Evolutionary conservation across 768 basidiomycete species (phyloP), one percentile per base, ranked within the genome.

Genomic region (Calvatia gigantea): DNA sequence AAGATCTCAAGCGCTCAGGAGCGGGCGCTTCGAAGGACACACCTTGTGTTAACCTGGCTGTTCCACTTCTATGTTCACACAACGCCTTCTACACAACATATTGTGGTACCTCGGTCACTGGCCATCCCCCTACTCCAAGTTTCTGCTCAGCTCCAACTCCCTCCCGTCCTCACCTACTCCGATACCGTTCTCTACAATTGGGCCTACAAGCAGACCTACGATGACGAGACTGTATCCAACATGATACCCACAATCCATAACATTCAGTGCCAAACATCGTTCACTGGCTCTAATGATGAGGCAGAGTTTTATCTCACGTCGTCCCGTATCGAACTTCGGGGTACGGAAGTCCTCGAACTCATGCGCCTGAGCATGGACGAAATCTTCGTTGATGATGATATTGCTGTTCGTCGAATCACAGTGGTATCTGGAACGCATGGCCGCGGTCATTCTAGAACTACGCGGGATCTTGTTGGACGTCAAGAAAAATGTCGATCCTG

Each of bases 181-280:
- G 94, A 96, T 67, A 87, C 87, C 27, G 94, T 97, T 6, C 79
- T 97, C 25, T 97, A 94, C 72, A 96, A 96, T 67, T 91, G 88
- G 86, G 51, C 65, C 58, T 74, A 67, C 51, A 69, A 56, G 31
- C 71, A 76, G 63, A 55, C 76, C 52, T 29, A 67, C 60, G 57
- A 45, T 45, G 19, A 61, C 28, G 63, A 29, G 60, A 61, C 57
- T 67, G 70, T 56, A 17, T 35, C 37, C 11, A 47, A 57, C 61
- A 65, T 75, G 71, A 15, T 72, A 70, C 82, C 78, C 1, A 73
- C 79, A 28, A 69, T 81, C 4, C 71, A 84, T 51, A 86, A 91
- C 63, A 74, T 94, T 48, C 79, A 79, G 41, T 81, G 78, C 56
- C 75, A 77, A 57, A 85, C 85, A 1, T 72, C 82, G 39, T 96